These are phyloP conservation scores for Adansonia grandidieri DNA, from an alignment of 441 rosid genomes.

Conservation along the genomic window DNA sequence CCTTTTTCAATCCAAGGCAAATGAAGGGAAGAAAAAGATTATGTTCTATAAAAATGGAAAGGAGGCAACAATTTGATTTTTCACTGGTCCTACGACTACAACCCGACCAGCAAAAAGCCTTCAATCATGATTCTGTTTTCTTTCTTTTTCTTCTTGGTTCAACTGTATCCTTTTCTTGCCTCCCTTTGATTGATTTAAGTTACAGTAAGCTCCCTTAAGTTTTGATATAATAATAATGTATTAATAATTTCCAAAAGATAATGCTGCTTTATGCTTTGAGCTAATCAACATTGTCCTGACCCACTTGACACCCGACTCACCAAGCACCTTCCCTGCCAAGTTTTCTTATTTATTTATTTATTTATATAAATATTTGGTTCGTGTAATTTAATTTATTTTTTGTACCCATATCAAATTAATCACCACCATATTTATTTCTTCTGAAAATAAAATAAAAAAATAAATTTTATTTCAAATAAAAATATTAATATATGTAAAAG, in stretches of 20 bases:
- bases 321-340: constrained; percentile 8
- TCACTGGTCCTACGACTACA: constrained; percentile 15
- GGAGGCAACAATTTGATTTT: background rate
- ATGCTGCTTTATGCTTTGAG: constrained; percentile 2
- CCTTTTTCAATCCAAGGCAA: background rate
- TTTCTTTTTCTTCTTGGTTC: background rate
- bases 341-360: too few relatives aligned
- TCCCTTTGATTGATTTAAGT: background rate
- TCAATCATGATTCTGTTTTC: background rate
- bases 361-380: background rate
- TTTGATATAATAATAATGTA: background rate
- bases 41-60: background rate
- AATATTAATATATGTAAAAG: background rate
- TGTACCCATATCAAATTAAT: too few relatives aligned
- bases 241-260: background rate
- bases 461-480: background rate
- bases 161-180: background rate
- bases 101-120: background rate
- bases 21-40: background rate
- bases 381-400: background rate
- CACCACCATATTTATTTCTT: background rate
- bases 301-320: background rate
- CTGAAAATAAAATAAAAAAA: background rate
- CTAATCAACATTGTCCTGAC: background rate
- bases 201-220: background rate